Percentiles rank a stretch among this genome's conserved stretches.
Evolutionary conservation across 257 asterid species (phyloP).

Genomic region (Solanum verrucosum): DNA sequence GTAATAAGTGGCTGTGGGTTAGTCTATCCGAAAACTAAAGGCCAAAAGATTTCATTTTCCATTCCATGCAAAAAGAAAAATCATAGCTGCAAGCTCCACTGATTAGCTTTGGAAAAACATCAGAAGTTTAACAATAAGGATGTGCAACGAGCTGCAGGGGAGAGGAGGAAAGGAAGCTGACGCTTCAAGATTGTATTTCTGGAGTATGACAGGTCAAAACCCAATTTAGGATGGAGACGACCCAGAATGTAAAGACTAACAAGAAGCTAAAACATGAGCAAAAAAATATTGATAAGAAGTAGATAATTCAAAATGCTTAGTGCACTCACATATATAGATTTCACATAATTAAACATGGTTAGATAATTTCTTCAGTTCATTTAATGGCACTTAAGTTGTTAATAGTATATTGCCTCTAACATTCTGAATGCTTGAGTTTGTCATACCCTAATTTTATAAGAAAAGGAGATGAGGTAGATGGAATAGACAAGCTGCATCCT

Average conservation of each 20-base stretch:
- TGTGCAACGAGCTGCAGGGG: not conserved
- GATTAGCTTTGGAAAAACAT: not conserved
- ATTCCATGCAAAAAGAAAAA: not conserved
- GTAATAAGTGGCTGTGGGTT: not conserved
- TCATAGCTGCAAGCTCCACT: not conserved
- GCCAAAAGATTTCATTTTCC: not conserved
- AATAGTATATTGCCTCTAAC: not conserved
- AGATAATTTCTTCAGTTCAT: not conserved
- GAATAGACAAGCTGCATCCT: not conserved
- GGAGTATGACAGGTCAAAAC: not conserved
- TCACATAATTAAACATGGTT: not conserved
- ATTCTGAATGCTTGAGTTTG: not conserved
- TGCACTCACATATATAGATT: not conserved
- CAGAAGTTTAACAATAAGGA: not conserved
- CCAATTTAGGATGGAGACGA: not conserved
- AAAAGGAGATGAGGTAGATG: not conserved
- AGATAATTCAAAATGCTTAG: not conserved
- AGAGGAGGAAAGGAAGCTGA: not conserved
- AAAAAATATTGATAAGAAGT: not conserved
- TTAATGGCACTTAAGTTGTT: not conserved
- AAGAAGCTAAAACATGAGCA: not conserved
- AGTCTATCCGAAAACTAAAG: not conserved
- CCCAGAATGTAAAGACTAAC: not conserved
- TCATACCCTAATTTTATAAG: not conserved
- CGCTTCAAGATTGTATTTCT: not conserved